A percentile compares a stretch with the other conserved stretches of the same genome.
These are phyloP conservation scores for Tulasnella sp. DNA, from an alignment of 768 basidiomycete genomes.

Conservation along the genomic window DNA sequence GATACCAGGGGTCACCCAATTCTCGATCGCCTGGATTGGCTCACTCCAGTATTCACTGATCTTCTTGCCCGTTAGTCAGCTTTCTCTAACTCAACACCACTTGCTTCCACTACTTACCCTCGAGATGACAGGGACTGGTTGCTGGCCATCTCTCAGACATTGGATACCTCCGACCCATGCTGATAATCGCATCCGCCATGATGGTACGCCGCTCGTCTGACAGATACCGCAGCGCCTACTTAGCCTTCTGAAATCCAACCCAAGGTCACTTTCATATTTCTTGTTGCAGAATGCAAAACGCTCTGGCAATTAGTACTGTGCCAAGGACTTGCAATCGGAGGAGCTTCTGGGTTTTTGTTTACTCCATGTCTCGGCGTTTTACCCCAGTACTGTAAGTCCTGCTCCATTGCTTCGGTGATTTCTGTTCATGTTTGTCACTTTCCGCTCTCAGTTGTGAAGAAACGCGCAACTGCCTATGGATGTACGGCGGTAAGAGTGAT, in stretches of 20 bases:
- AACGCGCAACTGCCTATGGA: constrained; percentile 1
- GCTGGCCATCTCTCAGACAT: constrained; percentile 21
- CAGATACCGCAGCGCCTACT: neutral
- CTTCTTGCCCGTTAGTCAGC: constrained; percentile 22
- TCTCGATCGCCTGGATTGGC: constrained; percentile 28
- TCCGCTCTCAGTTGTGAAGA: neutral
- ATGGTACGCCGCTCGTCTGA: neutral
- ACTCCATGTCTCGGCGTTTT: neutral
- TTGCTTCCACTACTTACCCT: neutral
- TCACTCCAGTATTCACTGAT: constrained; percentile 27
- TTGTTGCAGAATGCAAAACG: constrained; percentile 28
- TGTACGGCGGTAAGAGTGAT: neutral
- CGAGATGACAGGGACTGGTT: constrained; percentile 16
- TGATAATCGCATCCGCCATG: neutral
- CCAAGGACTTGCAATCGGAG: constrained; percentile 29
- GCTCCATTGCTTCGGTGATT: neutral
- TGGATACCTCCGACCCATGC: constrained; percentile 18
- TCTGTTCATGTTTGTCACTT: neutral
- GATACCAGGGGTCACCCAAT: constrained; percentile 12
- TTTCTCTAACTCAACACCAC: neutral
- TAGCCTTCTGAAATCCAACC: neutral
- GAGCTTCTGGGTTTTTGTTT: constrained; percentile 7
- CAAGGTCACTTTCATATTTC: constrained; percentile 29
- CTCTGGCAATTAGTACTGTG: constrained; percentile 30
- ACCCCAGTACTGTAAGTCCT: constrained; percentile 25